Evolutionary conservation across 805 yeast genomes (phyloP).

Genomic region (Zygosaccharomyces gambellarensis): DNA sequence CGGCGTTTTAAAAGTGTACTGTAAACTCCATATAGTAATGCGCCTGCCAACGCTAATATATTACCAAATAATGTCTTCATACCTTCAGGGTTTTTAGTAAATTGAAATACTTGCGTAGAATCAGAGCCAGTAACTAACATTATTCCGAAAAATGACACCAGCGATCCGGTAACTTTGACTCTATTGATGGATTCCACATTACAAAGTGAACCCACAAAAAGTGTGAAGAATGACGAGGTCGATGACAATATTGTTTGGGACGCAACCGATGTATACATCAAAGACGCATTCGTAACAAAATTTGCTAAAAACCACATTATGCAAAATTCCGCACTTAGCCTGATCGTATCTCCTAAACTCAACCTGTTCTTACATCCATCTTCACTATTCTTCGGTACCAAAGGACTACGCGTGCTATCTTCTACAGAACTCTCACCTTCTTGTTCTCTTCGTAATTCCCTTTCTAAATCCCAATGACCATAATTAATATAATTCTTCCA

Average conservation of each 20-base stretch:
- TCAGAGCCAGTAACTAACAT: constrained; percentile 72
- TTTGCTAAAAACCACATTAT: constrained; percentile 88
- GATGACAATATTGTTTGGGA: constrained; percentile 91
- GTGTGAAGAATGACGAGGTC: constrained; percentile 89
- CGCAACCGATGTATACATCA: constrained; percentile 86
- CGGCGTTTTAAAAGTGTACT: constrained; percentile 75
- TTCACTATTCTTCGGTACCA: constrained; percentile 16
- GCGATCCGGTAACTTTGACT: constrained; percentile 63
- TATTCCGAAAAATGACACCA: constrained; percentile 74
- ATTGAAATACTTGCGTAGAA: constrained; percentile 21
- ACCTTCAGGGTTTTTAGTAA: constrained; percentile 14
- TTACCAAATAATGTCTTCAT: constrained; percentile 59
- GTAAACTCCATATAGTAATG: constrained; percentile 86
- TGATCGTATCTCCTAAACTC: constrained; percentile 57
- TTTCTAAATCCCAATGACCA: constrained; percentile 28
- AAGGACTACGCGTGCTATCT: constrained; percentile 10
- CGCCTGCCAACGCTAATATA: constrained; percentile 73
- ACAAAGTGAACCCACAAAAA: constrained; percentile 69
- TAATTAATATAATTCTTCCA: constrained; percentile 26
- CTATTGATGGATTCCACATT: constrained; percentile 64
- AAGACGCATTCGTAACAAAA: constrained; percentile 79
- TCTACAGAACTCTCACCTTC: constrained; percentile 21
- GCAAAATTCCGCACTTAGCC: constrained; percentile 74
- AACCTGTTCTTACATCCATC: constrained; percentile 14
- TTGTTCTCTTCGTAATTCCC: constrained; percentile 31